These are phyloP conservation scores for Saturnispora ahearnii DNA, from an alignment of 805 yeast genomes.

Conservation along the genomic window DNA sequence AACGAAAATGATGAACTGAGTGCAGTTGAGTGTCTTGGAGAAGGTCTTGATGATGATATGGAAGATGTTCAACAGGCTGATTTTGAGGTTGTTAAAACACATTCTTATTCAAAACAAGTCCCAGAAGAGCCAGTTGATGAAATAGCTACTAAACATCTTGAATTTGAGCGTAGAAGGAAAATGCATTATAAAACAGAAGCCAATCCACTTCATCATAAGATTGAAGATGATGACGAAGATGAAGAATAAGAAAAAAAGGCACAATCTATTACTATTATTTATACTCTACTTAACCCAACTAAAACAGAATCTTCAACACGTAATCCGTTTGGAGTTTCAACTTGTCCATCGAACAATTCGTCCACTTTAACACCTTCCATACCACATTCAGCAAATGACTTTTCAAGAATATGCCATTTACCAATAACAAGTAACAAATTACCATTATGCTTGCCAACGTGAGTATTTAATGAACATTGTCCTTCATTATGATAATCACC, in stretches of 20 bases:
- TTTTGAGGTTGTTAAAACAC: background rate
- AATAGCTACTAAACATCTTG: background rate
- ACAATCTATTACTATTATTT: background rate
- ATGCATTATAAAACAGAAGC: constrained; percentile 9
- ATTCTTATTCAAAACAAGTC: background rate
- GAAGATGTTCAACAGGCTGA: background rate
- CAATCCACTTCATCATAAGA: constrained; percentile 4
- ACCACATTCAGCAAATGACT: background rate
- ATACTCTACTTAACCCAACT: constrained; percentile 5
- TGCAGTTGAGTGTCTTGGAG: constrained; percentile 35
- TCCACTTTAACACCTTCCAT: constrained; percentile 1
- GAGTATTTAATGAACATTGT: background rate
- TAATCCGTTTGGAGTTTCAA: background rate
- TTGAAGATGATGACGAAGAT: constrained; percentile 7
- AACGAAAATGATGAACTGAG: constrained; percentile 33
- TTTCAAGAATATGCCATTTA: constrained; percentile 3
- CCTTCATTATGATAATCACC: background rate
- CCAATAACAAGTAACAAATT: constrained; percentile 1
- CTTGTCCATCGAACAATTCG: constrained; percentile 6
- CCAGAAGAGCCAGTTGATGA: background rate
- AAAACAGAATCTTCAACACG: constrained; percentile 5
- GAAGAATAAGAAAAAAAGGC: constrained; percentile 27
- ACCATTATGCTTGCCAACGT: background rate
- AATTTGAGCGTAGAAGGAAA: constrained; percentile 5
- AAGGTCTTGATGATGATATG: constrained; percentile 24